Conservation (phyloP, 2,329 filamentous ascomycete genomes). For the Fusarium sp. region DNA sequence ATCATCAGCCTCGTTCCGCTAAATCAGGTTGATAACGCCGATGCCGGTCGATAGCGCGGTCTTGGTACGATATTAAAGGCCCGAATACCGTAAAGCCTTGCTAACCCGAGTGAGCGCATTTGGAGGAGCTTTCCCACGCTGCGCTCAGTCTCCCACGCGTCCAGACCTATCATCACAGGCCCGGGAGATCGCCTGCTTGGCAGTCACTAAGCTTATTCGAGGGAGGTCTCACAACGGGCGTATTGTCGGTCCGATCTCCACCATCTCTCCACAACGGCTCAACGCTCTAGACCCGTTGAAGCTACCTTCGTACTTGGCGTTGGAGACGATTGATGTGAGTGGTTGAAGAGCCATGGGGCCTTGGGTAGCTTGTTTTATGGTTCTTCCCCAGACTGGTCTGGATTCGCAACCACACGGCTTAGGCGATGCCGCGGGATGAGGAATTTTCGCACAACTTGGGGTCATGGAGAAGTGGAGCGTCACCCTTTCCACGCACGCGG, state of each 20-base stretch:
- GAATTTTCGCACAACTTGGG: constrained; percentile 1
- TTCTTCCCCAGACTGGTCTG: constrained; percentile 30
- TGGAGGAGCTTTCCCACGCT: background rate
- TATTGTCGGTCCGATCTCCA: constrained; percentile 24
- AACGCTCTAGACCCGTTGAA: background rate
- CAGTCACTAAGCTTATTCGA: constrained; percentile 15
- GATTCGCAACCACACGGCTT: background rate
- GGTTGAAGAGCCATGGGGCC: background rate
- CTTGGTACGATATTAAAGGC: constrained; percentile 8
- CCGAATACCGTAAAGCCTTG: constrained; percentile 13
- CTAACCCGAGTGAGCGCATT: background rate
- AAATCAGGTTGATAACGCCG: constrained; percentile 7
- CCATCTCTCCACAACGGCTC: constrained; percentile 1
- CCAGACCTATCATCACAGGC: background rate
- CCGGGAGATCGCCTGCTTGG: constrained; percentile 23
- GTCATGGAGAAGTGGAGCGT: constrained; percentile 18
- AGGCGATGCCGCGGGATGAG: constrained; percentile 9
- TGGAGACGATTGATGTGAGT: background rate
- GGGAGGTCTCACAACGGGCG: constrained; percentile 11
- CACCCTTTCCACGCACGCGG: background rate
- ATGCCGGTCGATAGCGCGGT: constrained; percentile 21
- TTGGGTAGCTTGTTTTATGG: constrained; percentile 32
- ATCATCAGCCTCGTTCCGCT: constrained; percentile 4
- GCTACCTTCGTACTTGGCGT: background rate
- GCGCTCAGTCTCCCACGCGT: background rate